A percentile compares a stretch with the other conserved stretches of the same genome.
These are phyloP conservation scores for Gliomastix tumulicola DNA, from an alignment of 2,329 filamentous ascomycete genomes.

Conservation along the genomic window DNA sequence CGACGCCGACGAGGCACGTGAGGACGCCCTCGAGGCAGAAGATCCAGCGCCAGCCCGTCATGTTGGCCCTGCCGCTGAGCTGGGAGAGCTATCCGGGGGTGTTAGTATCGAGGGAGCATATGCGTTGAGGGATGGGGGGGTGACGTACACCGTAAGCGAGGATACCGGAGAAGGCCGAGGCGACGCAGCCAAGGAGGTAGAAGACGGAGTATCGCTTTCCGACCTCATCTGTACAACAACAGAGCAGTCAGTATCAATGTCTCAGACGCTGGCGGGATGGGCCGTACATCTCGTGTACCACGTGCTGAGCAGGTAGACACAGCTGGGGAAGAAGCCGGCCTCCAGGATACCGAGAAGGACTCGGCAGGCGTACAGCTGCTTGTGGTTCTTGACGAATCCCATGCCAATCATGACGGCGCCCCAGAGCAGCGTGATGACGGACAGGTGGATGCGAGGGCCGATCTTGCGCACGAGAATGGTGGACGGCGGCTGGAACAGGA, in stretches of 20 bases:
- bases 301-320: constrained; percentile 39
- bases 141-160: constrained; percentile 58
- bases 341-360: constrained; percentile 58
- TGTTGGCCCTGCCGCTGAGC: constrained; percentile 45
- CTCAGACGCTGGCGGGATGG: background rate
- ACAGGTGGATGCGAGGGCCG: constrained; percentile 52
- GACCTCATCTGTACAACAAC: constrained; percentile 46
- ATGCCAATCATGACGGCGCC: constrained; percentile 57
- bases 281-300: constrained; percentile 62
- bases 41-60: constrained; percentile 62
- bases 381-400: constrained; percentile 51
- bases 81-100: constrained; percentile 45
- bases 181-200: constrained; percentile 61
- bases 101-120: constrained; percentile 3
- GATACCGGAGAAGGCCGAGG: constrained; percentile 60
- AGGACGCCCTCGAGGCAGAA: constrained; percentile 49
- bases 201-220: constrained; percentile 64
- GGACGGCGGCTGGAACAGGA: constrained; percentile 64
- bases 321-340: constrained; percentile 65
- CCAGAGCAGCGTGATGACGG: constrained; percentile 50
- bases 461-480: constrained; percentile 62
- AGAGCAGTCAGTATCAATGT: background rate
- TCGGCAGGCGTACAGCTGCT: constrained; percentile 45
- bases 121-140: constrained; percentile 1
- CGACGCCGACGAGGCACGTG: constrained; percentile 43